A percentile compares a stretch with the other conserved stretches of the same genome.
phyloP scores from a whole-genome alignment of 768 basidiomycete species.

The Tephrocybe sp. region DNA sequence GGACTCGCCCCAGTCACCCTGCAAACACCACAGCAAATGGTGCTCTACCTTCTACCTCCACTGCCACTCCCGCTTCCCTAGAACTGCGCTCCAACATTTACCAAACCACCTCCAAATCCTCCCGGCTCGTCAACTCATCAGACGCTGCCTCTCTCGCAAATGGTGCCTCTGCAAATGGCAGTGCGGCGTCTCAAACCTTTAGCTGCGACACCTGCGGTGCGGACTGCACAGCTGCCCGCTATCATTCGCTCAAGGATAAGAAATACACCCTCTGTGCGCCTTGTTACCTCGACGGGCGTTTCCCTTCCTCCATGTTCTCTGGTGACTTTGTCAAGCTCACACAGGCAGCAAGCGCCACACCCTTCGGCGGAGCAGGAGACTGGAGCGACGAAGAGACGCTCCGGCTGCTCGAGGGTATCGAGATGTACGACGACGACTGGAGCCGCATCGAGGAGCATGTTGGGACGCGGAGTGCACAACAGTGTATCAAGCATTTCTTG shows the following conservation, averaged over 20 bases:
- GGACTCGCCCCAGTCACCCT: slow-evolving; percentile 57
- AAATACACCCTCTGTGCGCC: slow-evolving; percentile 88
- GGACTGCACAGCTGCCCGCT: slow-evolving; percentile 86
- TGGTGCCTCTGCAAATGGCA: slow-evolving; percentile 42
- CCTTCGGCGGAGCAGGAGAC: slow-evolving; percentile 42
- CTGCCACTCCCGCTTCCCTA: slow-evolving; percentile 67
- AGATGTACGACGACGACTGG: slow-evolving; percentile 99
- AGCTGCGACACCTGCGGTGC: slow-evolving; percentile 94
- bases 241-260: slow-evolving; percentile 91
- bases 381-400: slow-evolving; percentile 94
- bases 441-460: slow-evolving; percentile 90
- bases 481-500: slow-evolving; percentile 94
- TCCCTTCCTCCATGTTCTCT: slow-evolving; percentile 94
- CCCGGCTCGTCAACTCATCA: slow-evolving; percentile 60
- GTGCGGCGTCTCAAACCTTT: slow-evolving; percentile 42
- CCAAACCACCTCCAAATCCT: slow-evolving; percentile 84
- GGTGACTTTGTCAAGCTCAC: slow-evolving; percentile 95
- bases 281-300: slow-evolving; percentile 96
- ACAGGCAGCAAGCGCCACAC: slow-evolving; percentile 35
- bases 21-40: slow-evolving; percentile 30
- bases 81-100: slow-evolving; percentile 89
- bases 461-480: slow-evolving; percentile 86
- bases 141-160: slow-evolving; percentile 71
- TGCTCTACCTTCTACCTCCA: slow-evolving; percentile 38
- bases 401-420: slow-evolving; percentile 89